Conservation (phyloP, 305 asterid species). For the Andrographis paniculata region DNA sequence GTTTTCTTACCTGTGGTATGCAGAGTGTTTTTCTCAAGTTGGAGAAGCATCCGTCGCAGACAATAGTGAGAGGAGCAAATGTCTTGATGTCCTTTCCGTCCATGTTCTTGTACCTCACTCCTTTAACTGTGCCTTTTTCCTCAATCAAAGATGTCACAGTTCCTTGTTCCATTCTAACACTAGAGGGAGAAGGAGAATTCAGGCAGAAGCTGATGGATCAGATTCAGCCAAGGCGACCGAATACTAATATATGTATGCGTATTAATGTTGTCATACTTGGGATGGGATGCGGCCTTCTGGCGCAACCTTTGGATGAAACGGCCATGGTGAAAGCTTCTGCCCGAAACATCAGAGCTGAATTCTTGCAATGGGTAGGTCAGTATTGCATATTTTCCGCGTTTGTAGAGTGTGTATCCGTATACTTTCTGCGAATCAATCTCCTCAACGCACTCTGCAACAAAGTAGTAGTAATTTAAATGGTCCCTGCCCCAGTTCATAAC, state of each 20-base stretch:
- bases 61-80: constrained; percentile 45
- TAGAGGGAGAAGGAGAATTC: constrained; percentile 19
- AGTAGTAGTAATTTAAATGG: not conserved
- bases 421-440: constrained; percentile 40
- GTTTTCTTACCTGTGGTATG: constrained; percentile 32
- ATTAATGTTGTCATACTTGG: constrained; percentile 23
- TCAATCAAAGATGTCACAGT: constrained; percentile 46
- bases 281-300: constrained; percentile 37
- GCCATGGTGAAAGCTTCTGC: constrained; percentile 49
- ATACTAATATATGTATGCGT: not conserved
- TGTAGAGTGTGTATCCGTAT: constrained; percentile 37
- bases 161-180: constrained; percentile 53
- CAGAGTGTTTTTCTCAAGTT: constrained; percentile 46
- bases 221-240: no score
- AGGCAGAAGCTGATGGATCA: not conserved
- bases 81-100: constrained; percentile 32
- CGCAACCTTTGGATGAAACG: constrained; percentile 44
- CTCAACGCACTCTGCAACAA: constrained; percentile 31
- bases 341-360: constrained; percentile 38
- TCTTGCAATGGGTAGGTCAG: constrained; percentile 33
- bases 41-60: constrained; percentile 50
- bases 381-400: constrained; percentile 36
- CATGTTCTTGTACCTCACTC: constrained; percentile 46
- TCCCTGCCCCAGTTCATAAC: no score
- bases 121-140: constrained; percentile 40